Conservation (phyloP, 208 protist species). For the Wallacemonas sp. region DNA sequence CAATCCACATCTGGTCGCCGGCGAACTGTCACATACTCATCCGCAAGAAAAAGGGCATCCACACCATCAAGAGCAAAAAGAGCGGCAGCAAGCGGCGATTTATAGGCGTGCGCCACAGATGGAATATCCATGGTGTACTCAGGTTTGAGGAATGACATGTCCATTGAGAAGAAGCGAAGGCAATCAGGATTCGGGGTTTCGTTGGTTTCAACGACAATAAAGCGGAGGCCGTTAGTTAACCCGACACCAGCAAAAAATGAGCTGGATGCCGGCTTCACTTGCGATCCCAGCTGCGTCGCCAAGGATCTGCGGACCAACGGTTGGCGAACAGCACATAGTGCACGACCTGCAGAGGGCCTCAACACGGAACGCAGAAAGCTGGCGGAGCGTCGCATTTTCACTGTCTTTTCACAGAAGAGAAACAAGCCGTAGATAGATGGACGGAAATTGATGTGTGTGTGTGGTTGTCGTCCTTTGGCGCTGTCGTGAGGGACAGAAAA, state of each 20-base stretch:
- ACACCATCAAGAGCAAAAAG: slow-evolving; percentile 76
- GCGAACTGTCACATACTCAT: slow-evolving; percentile 85
- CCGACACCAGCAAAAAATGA: not conserved
- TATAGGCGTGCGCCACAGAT: slow-evolving; percentile 56
- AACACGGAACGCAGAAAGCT: too few relatives aligned
- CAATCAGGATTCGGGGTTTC: slow-evolving; percentile 87
- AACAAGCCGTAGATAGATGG: too few relatives aligned
- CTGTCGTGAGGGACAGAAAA: too few relatives aligned
- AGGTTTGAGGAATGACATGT: slow-evolving; percentile 78
- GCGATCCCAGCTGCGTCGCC: not conserved
- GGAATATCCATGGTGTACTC: slow-evolving; percentile 80
- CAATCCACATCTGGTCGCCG: slow-evolving; percentile 57
- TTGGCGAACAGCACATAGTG: too few relatives aligned
- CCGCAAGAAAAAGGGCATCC: slow-evolving; percentile 67
- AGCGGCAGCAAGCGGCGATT: slow-evolving; percentile 67
- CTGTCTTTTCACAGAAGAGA: too few relatives aligned
- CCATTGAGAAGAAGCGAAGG: slow-evolving; percentile 87
- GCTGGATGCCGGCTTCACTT: not conserved
- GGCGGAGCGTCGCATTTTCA: too few relatives aligned
- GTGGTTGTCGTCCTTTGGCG: too few relatives aligned
- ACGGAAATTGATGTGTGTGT: too few relatives aligned
- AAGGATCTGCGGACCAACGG: too few relatives aligned
- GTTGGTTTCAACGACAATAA: slow-evolving; percentile 72
- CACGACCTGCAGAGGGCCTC: too few relatives aligned
- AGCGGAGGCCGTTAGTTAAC: slow-evolving; percentile 9